Evolutionary conservation across 768 basidiomycete species (phyloP).

Genomic region (Xerocomus spinulosus): DNA sequence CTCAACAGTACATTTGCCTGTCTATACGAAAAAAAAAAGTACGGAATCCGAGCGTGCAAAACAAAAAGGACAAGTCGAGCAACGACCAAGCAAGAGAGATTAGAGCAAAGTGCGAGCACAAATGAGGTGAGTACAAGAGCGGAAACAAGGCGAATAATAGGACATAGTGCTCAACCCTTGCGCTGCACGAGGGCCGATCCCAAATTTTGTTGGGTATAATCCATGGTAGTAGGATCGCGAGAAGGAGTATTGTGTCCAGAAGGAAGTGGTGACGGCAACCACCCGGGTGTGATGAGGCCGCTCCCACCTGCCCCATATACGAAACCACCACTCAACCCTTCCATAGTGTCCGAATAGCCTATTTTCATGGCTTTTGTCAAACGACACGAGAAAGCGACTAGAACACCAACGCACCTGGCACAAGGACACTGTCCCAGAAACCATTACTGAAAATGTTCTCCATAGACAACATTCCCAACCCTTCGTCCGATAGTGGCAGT

Average conservation of each 20-base stretch:
- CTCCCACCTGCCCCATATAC: constrained; percentile 81
- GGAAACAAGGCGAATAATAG: constrained; percentile 1
- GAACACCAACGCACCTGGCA: constrained; percentile 58
- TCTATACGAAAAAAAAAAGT: constrained; percentile 9
- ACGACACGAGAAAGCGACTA: background rate
- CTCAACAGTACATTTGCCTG: too few species aligned
- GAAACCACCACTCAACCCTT: constrained; percentile 81
- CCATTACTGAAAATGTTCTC: constrained; percentile 73
- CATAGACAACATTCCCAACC: constrained; percentile 61
- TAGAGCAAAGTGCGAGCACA: background rate
- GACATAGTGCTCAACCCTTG: constrained; percentile 17
- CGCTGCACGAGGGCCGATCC: constrained; percentile 21
- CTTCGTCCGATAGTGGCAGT: constrained; percentile 46
- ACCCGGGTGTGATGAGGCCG: constrained; percentile 73
- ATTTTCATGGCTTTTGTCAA: constrained; percentile 5
- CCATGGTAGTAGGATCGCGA: constrained; percentile 22
- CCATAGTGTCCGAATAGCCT: constrained; percentile 80
- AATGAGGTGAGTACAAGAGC: constrained; percentile 1
- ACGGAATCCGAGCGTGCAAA: constrained; percentile 12
- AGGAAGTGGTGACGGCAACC: constrained; percentile 54
- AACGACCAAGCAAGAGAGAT: constrained; percentile 5
- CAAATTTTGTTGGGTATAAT: constrained; percentile 28
- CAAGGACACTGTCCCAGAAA: constrained; percentile 86
- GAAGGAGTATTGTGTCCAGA: constrained; percentile 50
- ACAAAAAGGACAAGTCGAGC: too few species aligned